Percentiles rank a stretch among this genome's conserved stretches.
phyloP scores from a whole-genome alignment of 2,329 filamentous ascomycete species.

The Trichothecium roseum region DNA sequence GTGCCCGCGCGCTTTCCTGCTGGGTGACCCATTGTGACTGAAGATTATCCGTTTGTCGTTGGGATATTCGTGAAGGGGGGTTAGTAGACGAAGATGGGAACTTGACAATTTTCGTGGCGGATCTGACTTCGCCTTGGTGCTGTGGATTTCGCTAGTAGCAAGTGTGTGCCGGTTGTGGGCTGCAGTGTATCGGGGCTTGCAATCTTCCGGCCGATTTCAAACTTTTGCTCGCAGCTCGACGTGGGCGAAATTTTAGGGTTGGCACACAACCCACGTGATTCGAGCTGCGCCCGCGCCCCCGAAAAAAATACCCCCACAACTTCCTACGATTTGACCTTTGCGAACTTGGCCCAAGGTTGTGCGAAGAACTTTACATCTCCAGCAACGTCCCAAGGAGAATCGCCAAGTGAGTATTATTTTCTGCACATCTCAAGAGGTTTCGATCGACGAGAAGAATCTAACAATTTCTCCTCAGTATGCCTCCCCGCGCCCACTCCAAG shows the following conservation, averaged over 20 bases:
- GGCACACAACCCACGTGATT: background rate
- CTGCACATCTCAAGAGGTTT: slow-evolving; percentile 4
- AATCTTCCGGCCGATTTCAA: too few species aligned
- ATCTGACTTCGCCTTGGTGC: slow-evolving; percentile 17
- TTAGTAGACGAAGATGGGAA: slow-evolving; percentile 25
- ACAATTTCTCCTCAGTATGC: slow-evolving; percentile 25
- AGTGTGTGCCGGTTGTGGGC: slow-evolving; percentile 26
- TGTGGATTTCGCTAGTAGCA: slow-evolving; percentile 24
- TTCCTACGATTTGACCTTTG: slow-evolving; percentile 13
- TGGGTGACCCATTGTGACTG: slow-evolving; percentile 72
- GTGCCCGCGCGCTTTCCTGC: slow-evolving; percentile 80
- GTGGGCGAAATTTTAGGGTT: slow-evolving; percentile 20
- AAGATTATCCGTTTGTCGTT: slow-evolving; percentile 30
- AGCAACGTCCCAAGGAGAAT: slow-evolving; percentile 24
- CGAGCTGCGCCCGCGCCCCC: background rate
- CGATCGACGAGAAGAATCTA: slow-evolving; percentile 8
- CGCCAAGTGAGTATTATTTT: slow-evolving; percentile 26
- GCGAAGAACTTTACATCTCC: slow-evolving; percentile 3
- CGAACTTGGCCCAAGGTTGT: slow-evolving; percentile 2
- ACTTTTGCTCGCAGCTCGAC: background rate
- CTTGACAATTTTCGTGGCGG: too few species aligned
- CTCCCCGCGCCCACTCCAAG: slow-evolving; percentile 76
- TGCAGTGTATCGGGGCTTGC: slow-evolving; percentile 10
- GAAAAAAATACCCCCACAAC: slow-evolving; percentile 24
- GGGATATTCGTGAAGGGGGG: slow-evolving; percentile 24